A percentile compares a stretch with the other conserved stretches of the same genome.
Evolutionary conservation across 345 rosid genomes (phyloP).

Genomic region (Boechera divaricarpa): DNA sequence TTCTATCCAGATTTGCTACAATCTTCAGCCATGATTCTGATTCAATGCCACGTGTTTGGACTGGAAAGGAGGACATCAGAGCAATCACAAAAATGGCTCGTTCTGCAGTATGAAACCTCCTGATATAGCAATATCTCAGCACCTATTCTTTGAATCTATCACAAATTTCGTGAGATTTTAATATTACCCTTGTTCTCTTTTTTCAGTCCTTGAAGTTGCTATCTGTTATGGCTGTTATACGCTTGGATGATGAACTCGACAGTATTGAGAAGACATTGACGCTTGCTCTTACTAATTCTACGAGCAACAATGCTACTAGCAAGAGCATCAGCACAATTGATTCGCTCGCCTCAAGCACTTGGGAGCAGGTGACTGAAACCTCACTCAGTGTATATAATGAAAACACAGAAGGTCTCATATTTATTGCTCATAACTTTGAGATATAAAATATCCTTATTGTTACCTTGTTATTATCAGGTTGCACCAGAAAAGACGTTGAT

Average conservation of each 20-base stretch:
- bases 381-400: background rate
- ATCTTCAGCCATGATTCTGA: conserved; percentile 94
- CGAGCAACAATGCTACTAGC: conserved; percentile 50
- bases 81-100: conserved; percentile 93
- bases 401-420: conserved; percentile 14
- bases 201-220: conserved; percentile 86
- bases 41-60: conserved; percentile 99
- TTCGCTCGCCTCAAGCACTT: conserved; percentile 90
- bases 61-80: conserved; percentile 96
- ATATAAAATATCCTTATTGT: background rate
- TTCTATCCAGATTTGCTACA: conserved; percentile 73
- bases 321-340: conserved; percentile 65
- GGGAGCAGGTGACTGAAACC: conserved; percentile 76
- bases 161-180: conserved; percentile 12
- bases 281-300: conserved; percentile 61
- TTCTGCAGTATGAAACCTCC: conserved; percentile 64
- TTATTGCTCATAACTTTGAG: background rate
- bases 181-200: conserved; percentile 26
- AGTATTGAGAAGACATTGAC: conserved; percentile 70
- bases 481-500: conserved; percentile 80
- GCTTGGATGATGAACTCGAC: conserved; percentile 77
- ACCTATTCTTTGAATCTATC: conserved; percentile 4
- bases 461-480: conserved; percentile 57
- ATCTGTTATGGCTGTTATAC: conserved; percentile 84
- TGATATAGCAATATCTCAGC: conserved; percentile 27